phyloP scores from a whole-genome alignment of 768 basidiomycete species.

The Xerocomellus intermedius region DNA sequence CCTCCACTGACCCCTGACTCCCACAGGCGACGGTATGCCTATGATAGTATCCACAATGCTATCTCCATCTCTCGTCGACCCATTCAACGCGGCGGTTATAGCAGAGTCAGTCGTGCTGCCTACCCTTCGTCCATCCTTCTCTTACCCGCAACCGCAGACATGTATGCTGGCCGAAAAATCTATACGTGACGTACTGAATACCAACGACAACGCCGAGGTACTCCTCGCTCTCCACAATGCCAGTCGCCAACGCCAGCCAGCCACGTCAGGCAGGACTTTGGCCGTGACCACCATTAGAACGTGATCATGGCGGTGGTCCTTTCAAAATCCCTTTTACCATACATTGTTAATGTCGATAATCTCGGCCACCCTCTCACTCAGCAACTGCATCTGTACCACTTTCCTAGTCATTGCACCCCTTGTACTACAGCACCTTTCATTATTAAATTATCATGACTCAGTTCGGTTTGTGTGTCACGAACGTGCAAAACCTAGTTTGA shows the following conservation, averaged over 20 bases:
- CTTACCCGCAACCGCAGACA: constrained; percentile 40
- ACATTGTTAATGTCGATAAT: constrained; percentile 5
- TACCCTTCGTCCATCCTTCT: background rate
- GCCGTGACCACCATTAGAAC: constrained; percentile 24
- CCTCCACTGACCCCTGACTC: constrained; percentile 5
- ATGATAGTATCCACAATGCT: constrained; percentile 79
- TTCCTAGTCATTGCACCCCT: constrained; percentile 2
- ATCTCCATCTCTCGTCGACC: constrained; percentile 67
- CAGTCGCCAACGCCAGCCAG: constrained; percentile 12
- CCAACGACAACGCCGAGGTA: constrained; percentile 60
- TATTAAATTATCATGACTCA: constrained; percentile 22
- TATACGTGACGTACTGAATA: constrained; percentile 65
- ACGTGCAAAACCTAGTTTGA: constrained; percentile 7
- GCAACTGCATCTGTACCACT: constrained; percentile 28
- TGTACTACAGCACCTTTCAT: constrained; percentile 25
- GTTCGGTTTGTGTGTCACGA: background rate
- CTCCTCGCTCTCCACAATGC: constrained; percentile 63
- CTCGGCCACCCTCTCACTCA: background rate
- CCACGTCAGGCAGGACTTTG: constrained; percentile 16
- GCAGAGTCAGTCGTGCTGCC: constrained; percentile 40
- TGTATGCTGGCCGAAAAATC: constrained; percentile 72
- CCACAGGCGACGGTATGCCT: constrained; percentile 66
- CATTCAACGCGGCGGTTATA: constrained; percentile 56
- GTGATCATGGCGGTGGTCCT: constrained; percentile 10
- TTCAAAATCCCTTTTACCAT: background rate